A percentile compares a stretch with the other conserved stretches of the same genome.
phyloP scores from a whole-genome alignment of 2,329 filamentous ascomycete genomes.

The Microascus cirrosus region DNA sequence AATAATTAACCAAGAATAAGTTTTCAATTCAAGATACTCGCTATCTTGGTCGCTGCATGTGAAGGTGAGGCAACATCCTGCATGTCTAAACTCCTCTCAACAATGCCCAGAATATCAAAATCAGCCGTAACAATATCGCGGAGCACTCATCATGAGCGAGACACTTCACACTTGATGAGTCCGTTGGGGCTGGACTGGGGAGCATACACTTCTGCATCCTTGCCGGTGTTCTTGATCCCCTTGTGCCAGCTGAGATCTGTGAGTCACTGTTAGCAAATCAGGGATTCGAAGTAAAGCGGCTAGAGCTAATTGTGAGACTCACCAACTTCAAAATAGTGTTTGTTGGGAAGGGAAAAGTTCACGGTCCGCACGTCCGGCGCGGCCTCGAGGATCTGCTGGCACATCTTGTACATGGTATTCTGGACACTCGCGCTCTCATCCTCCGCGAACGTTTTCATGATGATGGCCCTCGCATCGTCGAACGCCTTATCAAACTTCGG shows the following conservation, averaged over 20 bases:
- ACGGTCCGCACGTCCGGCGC: conserved; percentile 63
- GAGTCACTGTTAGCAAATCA: not conserved
- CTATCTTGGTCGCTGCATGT: not conserved
- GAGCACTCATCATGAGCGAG: conserved; percentile 26
- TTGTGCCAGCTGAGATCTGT: conserved; percentile 94
- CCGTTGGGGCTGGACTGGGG: conserved; percentile 91
- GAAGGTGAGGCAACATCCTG: not conserved
- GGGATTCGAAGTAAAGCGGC: not conserved
- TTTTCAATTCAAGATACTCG: not conserved
- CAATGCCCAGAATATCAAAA: not conserved
- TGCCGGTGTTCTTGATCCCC: conserved; percentile 85
- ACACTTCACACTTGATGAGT: conserved; percentile 87
- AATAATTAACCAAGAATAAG: not conserved
- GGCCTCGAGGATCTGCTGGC: conserved; percentile 67
- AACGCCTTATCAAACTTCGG: conserved; percentile 70
- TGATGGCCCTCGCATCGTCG: conserved; percentile 67
- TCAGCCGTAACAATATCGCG: not conserved
- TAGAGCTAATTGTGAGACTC: conserved; percentile 21
- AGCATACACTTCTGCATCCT: conserved; percentile 89
- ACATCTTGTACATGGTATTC: conserved; percentile 99
- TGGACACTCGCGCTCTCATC: conserved; percentile 91
- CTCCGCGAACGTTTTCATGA: conserved; percentile 81
- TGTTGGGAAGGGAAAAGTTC: conserved; percentile 84
- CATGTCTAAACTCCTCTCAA: not conserved
- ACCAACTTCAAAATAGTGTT: conserved; percentile 97